Base-by-base conservation (phyloP, 2,329 filamentous ascomycete genomes). In the Lasiodiplodia hormozganensis region DNA sequence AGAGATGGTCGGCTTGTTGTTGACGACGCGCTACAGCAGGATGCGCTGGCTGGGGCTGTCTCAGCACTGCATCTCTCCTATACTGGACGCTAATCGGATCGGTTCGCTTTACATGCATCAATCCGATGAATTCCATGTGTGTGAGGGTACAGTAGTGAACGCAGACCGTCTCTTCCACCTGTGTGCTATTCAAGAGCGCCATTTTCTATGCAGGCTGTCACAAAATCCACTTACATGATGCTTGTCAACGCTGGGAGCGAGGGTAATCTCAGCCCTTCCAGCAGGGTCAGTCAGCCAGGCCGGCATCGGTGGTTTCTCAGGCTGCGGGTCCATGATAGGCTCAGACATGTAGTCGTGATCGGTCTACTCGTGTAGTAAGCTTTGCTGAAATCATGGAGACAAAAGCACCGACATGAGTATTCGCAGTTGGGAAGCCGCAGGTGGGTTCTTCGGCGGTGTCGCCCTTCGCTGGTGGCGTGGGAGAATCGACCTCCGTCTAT, bases 241-340 rank as follows among this genome's bases (percentile, higher is more conserved):
- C 3, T 47, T 28, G 25, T 47, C 57, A 47, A 62, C 38, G 18
- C 38, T 62, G 12, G 57, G 57, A n/a, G n/a, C n/a, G 6, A 25
- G 3, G 7, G 25, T 28, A 16, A 62, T n/a, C 38, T 31, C 23
- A 25, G 16, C 38, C 21, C 23, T 47, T 18, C 58, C 58, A 51
- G 38, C 7, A 16, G 58, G 57, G 5, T 62, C 58, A 16, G 40
- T 51, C 58, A 49, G n/a, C 58, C 58, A 62, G 23, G 38, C 40
- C 11, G 58, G 58, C 58, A 23, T 14, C 11, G 43, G 25, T 23
- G 40, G 40, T 16, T 62, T 62, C 58, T 51, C 16, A 1, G 40
- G 11, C 3, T 21, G 2, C 3, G 14, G 7, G 14, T 36, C 2
- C 5, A 14, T 23, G n/a, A 40, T 12, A 21, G 10, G 1, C 23